Percentiles rank a stretch among this genome's conserved stretches.
These are phyloP conservation scores for Rhinocladiella mackenziei DNA, from an alignment of 2,329 filamentous ascomycete species.

Conservation along the genomic window DNA sequence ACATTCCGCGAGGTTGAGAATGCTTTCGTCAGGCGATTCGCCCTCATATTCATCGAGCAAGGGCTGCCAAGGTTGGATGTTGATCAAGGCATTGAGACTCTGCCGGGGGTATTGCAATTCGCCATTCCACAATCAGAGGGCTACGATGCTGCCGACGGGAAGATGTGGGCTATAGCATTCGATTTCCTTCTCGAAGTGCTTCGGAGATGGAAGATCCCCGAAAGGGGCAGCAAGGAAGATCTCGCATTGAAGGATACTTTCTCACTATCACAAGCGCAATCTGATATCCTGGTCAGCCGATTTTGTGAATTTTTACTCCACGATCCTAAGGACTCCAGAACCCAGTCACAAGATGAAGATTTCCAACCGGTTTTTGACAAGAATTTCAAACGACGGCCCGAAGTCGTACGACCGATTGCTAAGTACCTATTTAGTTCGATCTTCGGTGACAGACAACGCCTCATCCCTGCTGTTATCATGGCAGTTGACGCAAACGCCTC, in stretches of 20 bases:
- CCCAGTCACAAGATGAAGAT: conserved; percentile 28
- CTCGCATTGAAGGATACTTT: conserved; percentile 61
- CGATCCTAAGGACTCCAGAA: conserved; percentile 41
- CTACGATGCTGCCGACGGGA: conserved; percentile 40
- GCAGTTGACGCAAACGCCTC: conserved; percentile 77
- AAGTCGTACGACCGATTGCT: conserved; percentile 44
- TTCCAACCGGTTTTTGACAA: conserved; percentile 37
- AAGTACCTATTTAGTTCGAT: conserved; percentile 77
- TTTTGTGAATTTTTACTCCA: conserved; percentile 74
- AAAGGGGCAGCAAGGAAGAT: conserved; percentile 76
- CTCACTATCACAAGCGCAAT: conserved; percentile 67
- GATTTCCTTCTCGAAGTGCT: conserved; percentile 77
- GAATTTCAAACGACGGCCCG: conserved; percentile 30
- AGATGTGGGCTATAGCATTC: conserved; percentile 65
- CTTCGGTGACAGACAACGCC: conserved; percentile 77
- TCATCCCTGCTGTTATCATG: conserved; percentile 78
- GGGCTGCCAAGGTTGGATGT: conserved; percentile 62
- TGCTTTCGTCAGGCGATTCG: conserved; percentile 77
- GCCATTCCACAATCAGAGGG: conserved; percentile 41
- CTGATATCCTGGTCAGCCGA: conserved; percentile 67
- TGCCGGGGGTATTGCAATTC: conserved; percentile 66
- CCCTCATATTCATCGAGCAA: conserved; percentile 84
- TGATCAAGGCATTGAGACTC: conserved; percentile 63
- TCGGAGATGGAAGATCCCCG: conserved; percentile 62
- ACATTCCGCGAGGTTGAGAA: conserved; percentile 81